A percentile compares a stretch with the other conserved stretches of the same genome.
Evolutionary conservation across 2,329 filamentous ascomycete genomes (phyloP).

Genomic region (Dothistroma septosporum): DNA sequence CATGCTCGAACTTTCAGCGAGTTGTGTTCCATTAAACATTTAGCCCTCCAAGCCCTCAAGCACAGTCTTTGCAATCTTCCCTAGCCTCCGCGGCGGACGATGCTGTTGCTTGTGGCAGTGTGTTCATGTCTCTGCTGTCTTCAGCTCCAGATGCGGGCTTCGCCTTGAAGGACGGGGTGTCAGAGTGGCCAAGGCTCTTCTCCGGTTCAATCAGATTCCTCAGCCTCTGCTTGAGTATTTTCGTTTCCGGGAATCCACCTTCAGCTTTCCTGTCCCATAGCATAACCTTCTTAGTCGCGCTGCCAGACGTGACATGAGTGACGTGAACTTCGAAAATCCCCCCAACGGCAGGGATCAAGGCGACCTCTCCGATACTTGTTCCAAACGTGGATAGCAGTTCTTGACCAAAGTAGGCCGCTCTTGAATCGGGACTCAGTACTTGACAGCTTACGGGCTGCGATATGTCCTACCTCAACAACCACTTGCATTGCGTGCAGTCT

Average conservation of each 20-base stretch:
- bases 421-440: not conserved
- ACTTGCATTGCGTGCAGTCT: slow-evolving; percentile 23
- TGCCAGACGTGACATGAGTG: slow-evolving; percentile 31
- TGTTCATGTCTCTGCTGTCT: not conserved
- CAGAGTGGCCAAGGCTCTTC: slow-evolving; percentile 70
- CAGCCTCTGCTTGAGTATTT: slow-evolving; percentile 80
- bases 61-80: slow-evolving; percentile 9
- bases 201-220: slow-evolving; percentile 76
- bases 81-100: not conserved
- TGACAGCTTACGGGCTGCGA: not conserved
- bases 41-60: not conserved
- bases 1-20: not conserved
- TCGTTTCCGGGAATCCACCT: slow-evolving; percentile 90
- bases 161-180: slow-evolving; percentile 34
- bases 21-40: not conserved
- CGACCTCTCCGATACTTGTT: slow-evolving; percentile 77
- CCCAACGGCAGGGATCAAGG: slow-evolving; percentile 78
- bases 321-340: slow-evolving; percentile 77
- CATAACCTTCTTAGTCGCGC: slow-evolving; percentile 45
- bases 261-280: slow-evolving; percentile 87
- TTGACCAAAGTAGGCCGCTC: slow-evolving; percentile 70
- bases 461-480: slow-evolving; percentile 23
- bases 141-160: not conserved
- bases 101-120: not conserved
- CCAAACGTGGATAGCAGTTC: slow-evolving; percentile 92